Base-by-base conservation (phyloP, 2,329 filamentous ascomycete genomes). In the Phialophora chinensis region DNA sequence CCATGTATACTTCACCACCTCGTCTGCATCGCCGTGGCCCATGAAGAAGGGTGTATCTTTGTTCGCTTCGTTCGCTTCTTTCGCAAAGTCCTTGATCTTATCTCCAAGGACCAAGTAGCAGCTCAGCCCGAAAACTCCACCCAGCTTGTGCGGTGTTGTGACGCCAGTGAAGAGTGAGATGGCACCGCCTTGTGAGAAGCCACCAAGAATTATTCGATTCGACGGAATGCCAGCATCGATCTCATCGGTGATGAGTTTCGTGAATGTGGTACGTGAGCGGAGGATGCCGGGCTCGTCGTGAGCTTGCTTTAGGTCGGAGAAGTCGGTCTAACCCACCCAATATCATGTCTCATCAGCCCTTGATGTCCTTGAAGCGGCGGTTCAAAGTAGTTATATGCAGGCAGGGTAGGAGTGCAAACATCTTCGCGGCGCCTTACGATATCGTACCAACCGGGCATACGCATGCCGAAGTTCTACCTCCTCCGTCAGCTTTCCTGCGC, bases 41-140 rank as follows among this genome's bases (percentile, higher is more conserved):
- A 97, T 90, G 79, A 95, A 91, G 69, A 98, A 88, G 0, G 91
- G 91, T 1, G 92, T 97, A 49, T 90, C 83, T 78, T 89, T 87
- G 77, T 92, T 93, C 63, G 85, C 82, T 71, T 81, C 85, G 29
- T 79, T 76, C 5, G 72, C 77, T 50, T 84, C 82, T 71, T 82
- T 81, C 17, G 86, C 77, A 69, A 86, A 81, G 8, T 84, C 83
- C 75, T 85, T 83, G 71, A 92, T 77, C 75, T 89, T 90, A 69
- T 85, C 81, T 69, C 87, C 84, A 55, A 97, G 82, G 23, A 92
- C 84, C 72, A 97, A 80, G 79, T 96, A 98, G 73, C 88, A 90
- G 12, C 91, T 95, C 68, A 98, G 80, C 7, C 90, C 92, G 69
- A 97, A 89, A 70, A 98, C 91, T 69, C 93, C 94, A n/a, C 88